phyloP scores from a whole-genome alignment of 176 grass and related monocot genomes.

The Poa pratensis region DNA sequence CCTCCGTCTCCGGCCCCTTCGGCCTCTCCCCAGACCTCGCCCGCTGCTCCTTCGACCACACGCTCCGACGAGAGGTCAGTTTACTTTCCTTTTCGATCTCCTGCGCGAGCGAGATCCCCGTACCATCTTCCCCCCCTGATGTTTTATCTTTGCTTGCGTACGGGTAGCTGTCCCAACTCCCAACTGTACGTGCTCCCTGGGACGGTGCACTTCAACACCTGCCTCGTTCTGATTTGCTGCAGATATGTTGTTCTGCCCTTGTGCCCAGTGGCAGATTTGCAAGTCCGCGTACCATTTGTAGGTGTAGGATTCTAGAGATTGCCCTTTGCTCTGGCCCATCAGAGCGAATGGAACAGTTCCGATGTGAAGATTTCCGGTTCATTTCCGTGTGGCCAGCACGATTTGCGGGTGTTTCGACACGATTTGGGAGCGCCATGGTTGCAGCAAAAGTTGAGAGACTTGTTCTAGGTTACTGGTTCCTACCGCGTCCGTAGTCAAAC shows the following conservation, averaged over 20 bases:
- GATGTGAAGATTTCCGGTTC: background rate
- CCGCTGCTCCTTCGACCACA: conserved; percentile 59
- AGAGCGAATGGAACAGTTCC: background rate
- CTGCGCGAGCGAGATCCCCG: background rate
- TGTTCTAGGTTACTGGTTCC: background rate
- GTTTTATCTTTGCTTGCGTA: background rate
- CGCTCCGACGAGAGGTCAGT: conserved; percentile 49
- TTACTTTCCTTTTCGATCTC: background rate
- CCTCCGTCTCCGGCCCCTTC: conserved; percentile 55
- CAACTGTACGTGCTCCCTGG: too few species aligned
- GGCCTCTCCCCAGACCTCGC: conserved; percentile 52
- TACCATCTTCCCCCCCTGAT: background rate
- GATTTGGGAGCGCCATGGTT: background rate
- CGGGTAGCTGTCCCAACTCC: too few species aligned
- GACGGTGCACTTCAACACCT: too few species aligned
- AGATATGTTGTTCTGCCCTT: accelerated
- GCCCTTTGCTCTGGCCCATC: background rate
- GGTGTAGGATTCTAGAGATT: background rate
- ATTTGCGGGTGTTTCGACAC: background rate
- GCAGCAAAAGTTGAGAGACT: background rate
- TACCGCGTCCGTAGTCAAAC: background rate
- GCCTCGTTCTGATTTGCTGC: background rate
- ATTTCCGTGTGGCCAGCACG: background rate
- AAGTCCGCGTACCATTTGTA: background rate
- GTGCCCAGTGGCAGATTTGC: background rate